Base-by-base conservation (phyloP, 2,329 filamentous ascomycete genomes). In the Eutypa lata region DNA sequence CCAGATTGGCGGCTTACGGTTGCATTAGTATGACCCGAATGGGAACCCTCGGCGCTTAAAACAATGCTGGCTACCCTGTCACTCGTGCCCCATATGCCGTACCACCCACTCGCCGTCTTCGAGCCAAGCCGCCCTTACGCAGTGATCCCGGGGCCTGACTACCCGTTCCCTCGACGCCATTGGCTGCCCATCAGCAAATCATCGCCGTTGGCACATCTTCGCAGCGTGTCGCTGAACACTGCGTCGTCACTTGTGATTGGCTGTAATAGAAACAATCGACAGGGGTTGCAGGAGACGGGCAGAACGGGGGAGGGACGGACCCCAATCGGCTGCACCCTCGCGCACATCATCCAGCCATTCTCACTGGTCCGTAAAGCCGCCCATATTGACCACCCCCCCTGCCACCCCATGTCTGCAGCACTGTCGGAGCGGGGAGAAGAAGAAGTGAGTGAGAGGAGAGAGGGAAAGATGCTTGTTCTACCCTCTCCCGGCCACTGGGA, bases 331-430 rank as follows among this genome's bases (percentile, higher is more conserved):
- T 61, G 66, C 26, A 38, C 13, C 61, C 52, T 61, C 53, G 60
- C 62, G 65, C 65, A 67, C 64, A 61, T 56, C 57, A 33, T 58
- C 54, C 53, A 50, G 59, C 57, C 58, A 40, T 59, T 58, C 61
- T 65, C 52, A 68, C 61, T 68, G 66, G 66, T 56, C 60, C 54
- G 51, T 48, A 62, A 64, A 65, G 64, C 58, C 65, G 66, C 63
- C 65, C 63, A 57, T 54, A 58, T 57, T 56, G 54, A 50, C 44
- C 54, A 46, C 49, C 48, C 60, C 57, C 58, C 54, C 59, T 44
- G 31, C 48, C 46, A 42, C 56, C n/a, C n/a, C n/a, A n/a, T n/a
- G n/a, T n/a, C n/a, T n/a, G n/a, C n/a, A n/a, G n/a, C n/a, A n/a
- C n/a, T n/a, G n/a, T n/a, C n/a, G 26, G 26, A 31, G 26, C 26